Evolutionary conservation across 2,329 filamentous ascomycete genomes (phyloP).

Genomic region (Aspergillus sp.): DNA sequence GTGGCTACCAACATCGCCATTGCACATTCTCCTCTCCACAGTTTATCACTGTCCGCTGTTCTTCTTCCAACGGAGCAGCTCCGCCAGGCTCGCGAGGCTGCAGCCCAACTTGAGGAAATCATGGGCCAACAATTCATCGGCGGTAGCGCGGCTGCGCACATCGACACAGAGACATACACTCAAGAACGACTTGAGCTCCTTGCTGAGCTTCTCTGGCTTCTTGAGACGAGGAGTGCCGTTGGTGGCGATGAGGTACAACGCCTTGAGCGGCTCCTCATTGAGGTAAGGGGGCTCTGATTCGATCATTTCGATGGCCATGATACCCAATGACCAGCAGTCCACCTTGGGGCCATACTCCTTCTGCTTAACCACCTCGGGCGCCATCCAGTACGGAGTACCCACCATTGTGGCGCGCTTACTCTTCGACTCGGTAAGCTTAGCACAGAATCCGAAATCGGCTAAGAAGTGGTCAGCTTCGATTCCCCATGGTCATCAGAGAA

Average conservation of each 20-base stretch:
- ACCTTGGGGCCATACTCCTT: constrained; percentile 99
- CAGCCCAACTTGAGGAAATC: constrained; percentile 95
- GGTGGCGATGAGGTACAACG: constrained; percentile 94
- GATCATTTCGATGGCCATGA: constrained; percentile 99
- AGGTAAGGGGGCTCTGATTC: constrained; percentile 97
- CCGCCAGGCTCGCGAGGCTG: constrained; percentile 76
- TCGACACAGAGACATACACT: constrained; percentile 96
- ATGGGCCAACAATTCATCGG: constrained; percentile 83
- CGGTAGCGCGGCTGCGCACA: constrained; percentile 89
- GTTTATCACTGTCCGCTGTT: constrained; percentile 40
- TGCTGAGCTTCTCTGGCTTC: constrained; percentile 97
- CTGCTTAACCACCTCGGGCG: constrained; percentile 97
- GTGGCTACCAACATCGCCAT: not conserved
- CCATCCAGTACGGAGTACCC: constrained; percentile 99
- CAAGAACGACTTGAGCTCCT: constrained; percentile 96
- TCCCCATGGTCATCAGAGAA: not conserved
- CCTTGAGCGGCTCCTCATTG: constrained; percentile 96
- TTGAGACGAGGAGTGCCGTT: constrained; percentile 96
- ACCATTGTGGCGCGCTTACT: constrained; percentile 99
- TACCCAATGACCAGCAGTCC: constrained; percentile 97
- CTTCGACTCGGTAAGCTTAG: constrained; percentile 95
- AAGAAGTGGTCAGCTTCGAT: constrained; percentile 26
- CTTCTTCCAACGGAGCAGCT: constrained; percentile 72
- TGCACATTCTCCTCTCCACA: constrained; percentile 7
- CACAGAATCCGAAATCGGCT: constrained; percentile 99